Evolutionary conservation across 768 basidiomycete species (phyloP), one percentile per base, ranked within the genome.

Genomic region (Suillus hirtellus): DNA sequence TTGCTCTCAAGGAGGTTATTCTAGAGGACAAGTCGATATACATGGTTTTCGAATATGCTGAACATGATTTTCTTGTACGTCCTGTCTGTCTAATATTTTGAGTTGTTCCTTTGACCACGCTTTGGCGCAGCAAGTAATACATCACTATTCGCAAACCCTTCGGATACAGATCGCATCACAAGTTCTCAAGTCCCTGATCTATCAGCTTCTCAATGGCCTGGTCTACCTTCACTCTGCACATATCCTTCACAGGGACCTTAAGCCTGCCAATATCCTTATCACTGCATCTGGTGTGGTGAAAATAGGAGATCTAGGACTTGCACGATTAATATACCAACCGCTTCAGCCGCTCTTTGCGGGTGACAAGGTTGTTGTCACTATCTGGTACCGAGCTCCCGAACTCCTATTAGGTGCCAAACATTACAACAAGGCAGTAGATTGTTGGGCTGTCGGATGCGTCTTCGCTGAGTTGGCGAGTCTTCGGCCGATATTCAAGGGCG

Each of bases 41-140:
- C 75, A 98, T 99, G 94, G 95, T 99, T 15, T 99, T 99, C 68
- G 96, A 99, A 69, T 99, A 97, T 69, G 96, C 96, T 7, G 97
- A 99, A 71, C 97, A 99, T 71, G 97, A 99, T 76, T 98, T 99
- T 72, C 83, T 99, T 55, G 96, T 95, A 65, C 64, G 92, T 78
- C 6, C n/a, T 31, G 31, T 37, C 6, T 6, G 49, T 34, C 24
- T 31, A 17, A 38, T 4, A 31, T n/a, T 37, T 56, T 34, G 15
- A 31, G 21, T 50, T 21, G 44, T 43, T 24, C n/a, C 1, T 15
- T 24, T 24, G 37, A 58, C 21, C 64, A 52, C 60, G 19, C 47
- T 14, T 15, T 27, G 34, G 43, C 55, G 38, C 65, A 98, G 93
- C 97, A 99, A 95, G 89, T 99, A 56, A 99, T 99, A 52, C 97